phyloP scores from a whole-genome alignment of 257 asterid species.

The Knoxia roxburghii region DNA sequence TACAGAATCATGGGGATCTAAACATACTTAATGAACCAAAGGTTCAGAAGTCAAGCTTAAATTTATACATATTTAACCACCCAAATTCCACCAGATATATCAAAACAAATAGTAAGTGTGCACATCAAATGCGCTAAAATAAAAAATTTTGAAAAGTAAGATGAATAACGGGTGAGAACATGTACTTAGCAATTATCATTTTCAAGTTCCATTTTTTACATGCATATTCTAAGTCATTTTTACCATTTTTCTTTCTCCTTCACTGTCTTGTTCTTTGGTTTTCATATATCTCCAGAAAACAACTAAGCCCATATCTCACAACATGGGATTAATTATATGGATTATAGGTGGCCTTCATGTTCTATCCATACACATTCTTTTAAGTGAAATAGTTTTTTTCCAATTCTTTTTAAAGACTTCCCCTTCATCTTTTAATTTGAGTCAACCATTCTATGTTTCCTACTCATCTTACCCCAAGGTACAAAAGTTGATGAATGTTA shows the following conservation, averaged over 20 bases:
- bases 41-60: background rate
- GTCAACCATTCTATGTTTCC: too few species aligned
- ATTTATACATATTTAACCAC: background rate
- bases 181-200: background rate
- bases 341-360: too few species aligned
- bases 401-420: too few species aligned
- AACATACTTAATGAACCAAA: background rate
- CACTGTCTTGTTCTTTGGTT: background rate
- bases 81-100: background rate
- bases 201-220: background rate
- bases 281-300: background rate
- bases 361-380: too few species aligned
- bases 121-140: background rate
- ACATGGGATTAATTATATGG: too few species aligned
- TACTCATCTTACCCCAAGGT: background rate
- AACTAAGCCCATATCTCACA: too few species aligned
- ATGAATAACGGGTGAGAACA: background rate
- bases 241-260: background rate
- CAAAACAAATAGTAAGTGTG: background rate
- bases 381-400: too few species aligned
- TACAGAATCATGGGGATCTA: background rate
- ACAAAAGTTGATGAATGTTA: background rate
- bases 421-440: too few species aligned
- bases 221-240: background rate
- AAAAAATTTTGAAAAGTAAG: background rate